A percentile compares a stretch with the other conserved stretches of the same genome.
Evolutionary conservation across 2,329 filamentous ascomycete genomes (phyloP).

Genomic region (Sporothrix brunneoviolacea): DNA sequence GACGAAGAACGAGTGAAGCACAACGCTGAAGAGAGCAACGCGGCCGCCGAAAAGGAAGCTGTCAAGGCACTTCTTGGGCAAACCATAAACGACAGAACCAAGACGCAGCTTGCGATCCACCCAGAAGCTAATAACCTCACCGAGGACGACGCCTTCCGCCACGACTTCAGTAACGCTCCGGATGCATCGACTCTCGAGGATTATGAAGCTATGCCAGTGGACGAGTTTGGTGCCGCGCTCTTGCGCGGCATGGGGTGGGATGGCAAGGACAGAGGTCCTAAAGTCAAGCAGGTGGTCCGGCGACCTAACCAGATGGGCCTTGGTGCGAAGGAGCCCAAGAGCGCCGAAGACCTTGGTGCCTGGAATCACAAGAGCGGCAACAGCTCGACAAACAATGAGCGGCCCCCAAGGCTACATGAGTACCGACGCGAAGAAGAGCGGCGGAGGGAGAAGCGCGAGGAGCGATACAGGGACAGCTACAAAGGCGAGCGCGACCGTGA

Average conservation of each 20-base stretch:
- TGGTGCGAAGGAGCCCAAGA: constrained; percentile 44
- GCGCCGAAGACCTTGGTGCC: constrained; percentile 20
- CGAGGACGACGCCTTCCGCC: constrained; percentile 63
- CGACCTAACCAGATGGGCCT: constrained; percentile 80
- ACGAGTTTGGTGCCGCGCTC: constrained; percentile 87
- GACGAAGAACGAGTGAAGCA: neutral
- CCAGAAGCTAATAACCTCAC: constrained; percentile 36
- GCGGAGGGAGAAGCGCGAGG: constrained; percentile 16
- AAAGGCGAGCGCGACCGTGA: constrained; percentile 18
- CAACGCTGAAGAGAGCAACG: neutral
- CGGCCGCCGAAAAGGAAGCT: constrained; percentile 17
- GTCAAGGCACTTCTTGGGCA: constrained; percentile 19
- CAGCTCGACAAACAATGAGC: constrained; percentile 1
- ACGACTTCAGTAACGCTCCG: constrained; percentile 65
- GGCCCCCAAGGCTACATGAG: constrained; percentile 20
- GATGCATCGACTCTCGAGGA: constrained; percentile 72
- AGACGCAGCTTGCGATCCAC: constrained; percentile 17
- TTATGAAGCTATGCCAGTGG: constrained; percentile 83
- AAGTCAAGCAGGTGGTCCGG: constrained; percentile 59
- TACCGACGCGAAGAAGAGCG: constrained; percentile 21
- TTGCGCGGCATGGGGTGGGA: constrained; percentile 96
- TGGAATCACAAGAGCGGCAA: constrained; percentile 20
- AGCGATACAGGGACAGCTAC: constrained; percentile 19
- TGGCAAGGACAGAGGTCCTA: constrained; percentile 51
- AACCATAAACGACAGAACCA: constrained; percentile 11